Percentiles rank a stretch among this genome's conserved stretches.
phyloP scores from a whole-genome alignment of 352 stramenopile species.

The Aphanomyces stellatus region DNA sequence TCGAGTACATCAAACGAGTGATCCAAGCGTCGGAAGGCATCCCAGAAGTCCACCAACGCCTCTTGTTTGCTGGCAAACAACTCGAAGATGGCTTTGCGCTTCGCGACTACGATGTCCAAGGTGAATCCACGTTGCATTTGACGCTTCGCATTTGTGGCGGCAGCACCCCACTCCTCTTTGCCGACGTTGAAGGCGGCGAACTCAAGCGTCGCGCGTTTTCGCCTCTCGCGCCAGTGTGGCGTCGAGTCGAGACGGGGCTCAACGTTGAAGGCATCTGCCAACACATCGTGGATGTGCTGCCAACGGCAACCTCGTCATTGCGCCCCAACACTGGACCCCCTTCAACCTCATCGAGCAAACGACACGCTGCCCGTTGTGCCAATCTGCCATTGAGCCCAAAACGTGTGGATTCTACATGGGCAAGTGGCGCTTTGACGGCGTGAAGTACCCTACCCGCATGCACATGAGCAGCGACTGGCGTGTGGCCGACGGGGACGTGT shows the following conservation, averaged over 20 bases:
- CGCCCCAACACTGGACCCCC: background rate
- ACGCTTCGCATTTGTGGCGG: background rate
- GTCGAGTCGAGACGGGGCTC: background rate
- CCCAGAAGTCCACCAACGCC: background rate
- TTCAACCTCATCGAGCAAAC: constrained; percentile 10
- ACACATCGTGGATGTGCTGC: background rate
- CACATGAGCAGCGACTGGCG: constrained; percentile 17
- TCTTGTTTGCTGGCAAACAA: background rate
- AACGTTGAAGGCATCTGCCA: constrained; percentile 16
- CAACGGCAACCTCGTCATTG: background rate
- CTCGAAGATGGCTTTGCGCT: background rate
- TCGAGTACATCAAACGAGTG: background rate
- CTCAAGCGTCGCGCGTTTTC: background rate
- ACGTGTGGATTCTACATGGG: constrained; percentile 19
- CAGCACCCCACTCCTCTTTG: background rate
- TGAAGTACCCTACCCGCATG: background rate
- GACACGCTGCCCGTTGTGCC: constrained; percentile 6
- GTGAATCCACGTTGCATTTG: background rate
- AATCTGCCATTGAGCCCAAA: background rate
- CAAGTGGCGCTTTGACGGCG: constrained; percentile 17
- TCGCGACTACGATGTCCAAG: background rate
- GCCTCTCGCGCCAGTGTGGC: background rate
- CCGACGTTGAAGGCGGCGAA: background rate
- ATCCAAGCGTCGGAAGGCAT: background rate
- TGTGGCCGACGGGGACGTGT: background rate